Conservation (phyloP, 1,284 basidiomycete species). For the Melampsora americana region DNA sequence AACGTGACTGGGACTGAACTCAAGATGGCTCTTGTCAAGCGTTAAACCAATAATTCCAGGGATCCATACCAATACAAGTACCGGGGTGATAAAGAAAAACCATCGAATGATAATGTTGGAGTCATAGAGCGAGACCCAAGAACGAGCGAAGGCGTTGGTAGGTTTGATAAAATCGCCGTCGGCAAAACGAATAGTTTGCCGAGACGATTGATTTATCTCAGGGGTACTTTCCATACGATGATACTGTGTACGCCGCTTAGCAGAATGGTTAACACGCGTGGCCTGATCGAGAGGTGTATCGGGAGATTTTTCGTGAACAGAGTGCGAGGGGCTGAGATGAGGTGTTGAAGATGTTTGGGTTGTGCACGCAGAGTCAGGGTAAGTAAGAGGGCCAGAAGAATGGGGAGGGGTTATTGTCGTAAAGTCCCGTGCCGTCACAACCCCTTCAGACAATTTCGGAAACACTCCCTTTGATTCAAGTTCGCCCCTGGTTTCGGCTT, state of each 20-base stretch:
- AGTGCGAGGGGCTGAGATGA: neutral
- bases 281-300: neutral
- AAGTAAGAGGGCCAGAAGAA: neutral
- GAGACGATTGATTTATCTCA: neutral
- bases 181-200: neutral
- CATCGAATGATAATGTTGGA: constrained; percentile 34
- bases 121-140: neutral
- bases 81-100: constrained; percentile 43
- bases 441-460: constrained; percentile 2
- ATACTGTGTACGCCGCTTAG: neutral
- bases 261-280: neutral
- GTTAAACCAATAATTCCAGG: constrained; percentile 20
- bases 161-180: constrained; percentile 11
- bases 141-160: constrained; percentile 7
- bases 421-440: constrained; percentile 7
- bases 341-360: neutral
- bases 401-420: neutral
- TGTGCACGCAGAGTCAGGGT: constrained; percentile 3
- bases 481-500: neutral
- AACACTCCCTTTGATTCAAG: neutral
- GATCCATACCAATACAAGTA: constrained; percentile 33
- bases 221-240: neutral
- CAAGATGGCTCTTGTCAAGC: constrained; percentile 22
- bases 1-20: constrained; percentile 13
- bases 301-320: neutral